Evolutionary conservation across 352 stramenopile species (phyloP).

Genomic region (Pythium sukuiense): DNA sequence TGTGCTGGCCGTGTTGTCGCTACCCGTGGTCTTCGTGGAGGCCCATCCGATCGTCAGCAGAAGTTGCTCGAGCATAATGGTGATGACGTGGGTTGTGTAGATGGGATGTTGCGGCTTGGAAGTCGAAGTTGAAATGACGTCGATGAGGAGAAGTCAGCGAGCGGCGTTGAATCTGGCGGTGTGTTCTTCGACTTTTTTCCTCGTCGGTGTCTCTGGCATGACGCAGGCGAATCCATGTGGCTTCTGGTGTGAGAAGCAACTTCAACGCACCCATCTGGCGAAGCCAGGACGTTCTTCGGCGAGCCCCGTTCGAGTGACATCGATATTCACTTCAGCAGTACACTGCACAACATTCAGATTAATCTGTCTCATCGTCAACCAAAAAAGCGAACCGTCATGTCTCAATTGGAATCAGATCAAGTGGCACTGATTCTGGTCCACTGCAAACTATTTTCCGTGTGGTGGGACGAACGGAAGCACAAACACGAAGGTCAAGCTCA

Average conservation of each 20-base stretch:
- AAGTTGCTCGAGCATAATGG: slow-evolving; percentile 22
- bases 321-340: background rate
- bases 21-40: background rate
- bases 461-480: too few species aligned
- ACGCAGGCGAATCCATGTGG: slow-evolving; percentile 5
- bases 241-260: slow-evolving; percentile 1
- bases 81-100: background rate
- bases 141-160: background rate
- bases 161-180: background rate
- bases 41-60: slow-evolving; percentile 24
- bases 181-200: slow-evolving; percentile 4
- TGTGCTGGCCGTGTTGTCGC: background rate
- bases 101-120: background rate
- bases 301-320: background rate
- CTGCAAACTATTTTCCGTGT: background rate
- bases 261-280: slow-evolving; percentile 3
- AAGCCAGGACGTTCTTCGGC: background rate
- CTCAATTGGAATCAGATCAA: background rate
- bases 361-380: background rate
- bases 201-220: background rate
- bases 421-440: background rate
- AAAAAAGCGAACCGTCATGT: background rate
- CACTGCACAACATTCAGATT: background rate
- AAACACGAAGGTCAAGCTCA: background rate
- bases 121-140: background rate